A percentile compares a stretch with the other conserved stretches of the same genome.
phyloP scores from a whole-genome alignment of 352 stramenopile genomes.

The Pythium guiyangense region DNA sequence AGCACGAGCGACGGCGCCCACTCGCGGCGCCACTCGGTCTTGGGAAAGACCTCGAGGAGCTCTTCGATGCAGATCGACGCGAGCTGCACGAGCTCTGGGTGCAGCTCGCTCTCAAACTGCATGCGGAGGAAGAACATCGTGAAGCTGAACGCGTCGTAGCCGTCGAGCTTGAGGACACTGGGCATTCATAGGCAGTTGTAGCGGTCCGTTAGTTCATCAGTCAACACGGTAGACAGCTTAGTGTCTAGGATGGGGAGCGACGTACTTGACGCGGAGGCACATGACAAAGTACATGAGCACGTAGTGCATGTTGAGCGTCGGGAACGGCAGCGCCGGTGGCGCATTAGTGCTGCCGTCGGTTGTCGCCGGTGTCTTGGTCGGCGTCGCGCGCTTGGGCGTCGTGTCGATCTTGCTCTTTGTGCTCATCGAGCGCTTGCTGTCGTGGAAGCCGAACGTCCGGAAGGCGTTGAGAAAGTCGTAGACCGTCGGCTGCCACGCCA shows the following conservation, averaged over 20 bases:
- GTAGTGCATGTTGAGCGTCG: conserved; percentile 78
- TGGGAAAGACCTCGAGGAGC: conserved; percentile 67
- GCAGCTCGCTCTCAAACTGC: conserved; percentile 76
- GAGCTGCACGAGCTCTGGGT: conserved; percentile 72
- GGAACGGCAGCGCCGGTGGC: conserved; percentile 36
- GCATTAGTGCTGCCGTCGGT: conserved; percentile 14
- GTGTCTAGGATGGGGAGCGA: neutral
- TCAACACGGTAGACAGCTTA: neutral
- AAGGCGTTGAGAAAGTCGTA: conserved; percentile 80
- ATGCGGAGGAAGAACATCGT: conserved; percentile 86
- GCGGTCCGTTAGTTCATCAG: neutral
- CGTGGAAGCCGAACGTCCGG: conserved; percentile 71
- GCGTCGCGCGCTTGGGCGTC: conserved; percentile 22
- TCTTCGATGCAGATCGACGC: conserved; percentile 78
- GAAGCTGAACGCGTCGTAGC: conserved; percentile 80
- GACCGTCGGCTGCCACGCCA: conserved; percentile 66
- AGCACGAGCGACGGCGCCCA: conserved; percentile 73
- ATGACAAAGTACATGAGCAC: conserved; percentile 76
- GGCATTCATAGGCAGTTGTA: neutral
- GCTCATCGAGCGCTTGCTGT: conserved; percentile 83
- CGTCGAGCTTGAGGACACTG: conserved; percentile 48
- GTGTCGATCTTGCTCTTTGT: conserved; percentile 68
- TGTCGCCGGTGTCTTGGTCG: neutral
- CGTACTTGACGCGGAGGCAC: conserved; percentile 54
- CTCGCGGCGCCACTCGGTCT: conserved; percentile 63